A percentile compares a stretch with the other conserved stretches of the same genome.
Evolutionary conservation across 2,329 filamentous ascomycete genomes (phyloP).

Genomic region (Cytospora leucostoma): DNA sequence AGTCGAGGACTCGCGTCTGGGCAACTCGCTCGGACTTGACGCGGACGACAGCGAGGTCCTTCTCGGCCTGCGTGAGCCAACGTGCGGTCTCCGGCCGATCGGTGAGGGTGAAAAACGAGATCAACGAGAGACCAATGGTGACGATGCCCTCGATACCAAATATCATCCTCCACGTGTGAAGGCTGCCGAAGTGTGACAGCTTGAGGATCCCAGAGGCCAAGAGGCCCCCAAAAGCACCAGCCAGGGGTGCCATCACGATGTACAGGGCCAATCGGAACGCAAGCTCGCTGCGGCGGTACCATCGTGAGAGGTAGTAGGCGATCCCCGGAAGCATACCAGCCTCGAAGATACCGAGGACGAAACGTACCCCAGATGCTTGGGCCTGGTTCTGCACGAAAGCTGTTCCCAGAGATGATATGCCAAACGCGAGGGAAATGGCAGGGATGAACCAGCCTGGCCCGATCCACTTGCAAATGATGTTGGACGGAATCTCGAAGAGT

Average conservation of each 20-base stretch:
- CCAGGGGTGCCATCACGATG: conserved; percentile 63
- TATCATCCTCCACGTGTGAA: conserved; percentile 67
- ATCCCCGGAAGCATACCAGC: conserved; percentile 74
- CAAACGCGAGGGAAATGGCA: conserved; percentile 61
- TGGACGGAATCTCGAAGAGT: conserved; percentile 69
- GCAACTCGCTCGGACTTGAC: conserved; percentile 69
- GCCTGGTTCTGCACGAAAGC: conserved; percentile 62
- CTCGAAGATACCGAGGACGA: conserved; percentile 69
- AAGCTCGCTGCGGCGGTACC: conserved; percentile 61
- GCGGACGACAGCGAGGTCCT: conserved; percentile 64
- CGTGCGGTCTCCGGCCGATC: conserved; percentile 68
- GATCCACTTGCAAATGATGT: conserved; percentile 68
- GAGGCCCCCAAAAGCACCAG: conserved; percentile 66
- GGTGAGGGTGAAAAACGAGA: conserved; percentile 65
- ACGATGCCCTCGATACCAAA: conserved; percentile 71
- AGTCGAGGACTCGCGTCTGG: conserved; percentile 64
- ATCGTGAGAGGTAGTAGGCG: conserved; percentile 71
- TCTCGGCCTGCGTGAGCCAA: conserved; percentile 68
- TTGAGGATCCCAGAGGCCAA: conserved; percentile 59
- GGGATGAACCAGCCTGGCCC: conserved; percentile 75
- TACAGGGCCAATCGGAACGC: conserved; percentile 60
- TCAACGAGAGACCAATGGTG: conserved; percentile 51
- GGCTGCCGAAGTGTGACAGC: conserved; percentile 57
- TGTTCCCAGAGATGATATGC: conserved; percentile 62
- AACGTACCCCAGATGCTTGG: conserved; percentile 60